These are phyloP conservation scores for Arthrobotrys conoides DNA, from an alignment of 2,329 filamentous ascomycete species.

Conservation along the genomic window DNA sequence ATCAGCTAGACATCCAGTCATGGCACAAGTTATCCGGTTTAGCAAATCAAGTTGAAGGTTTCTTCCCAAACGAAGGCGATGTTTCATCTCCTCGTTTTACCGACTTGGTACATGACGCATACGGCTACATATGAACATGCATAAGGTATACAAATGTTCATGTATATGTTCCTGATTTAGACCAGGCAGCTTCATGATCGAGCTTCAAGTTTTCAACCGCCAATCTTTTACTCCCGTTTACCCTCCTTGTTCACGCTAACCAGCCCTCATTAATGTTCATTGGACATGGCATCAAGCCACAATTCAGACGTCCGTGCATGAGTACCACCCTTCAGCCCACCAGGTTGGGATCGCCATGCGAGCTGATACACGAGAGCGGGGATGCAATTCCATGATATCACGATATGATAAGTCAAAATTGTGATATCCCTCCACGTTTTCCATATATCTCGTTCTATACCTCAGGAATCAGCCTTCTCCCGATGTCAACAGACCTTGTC, in stretches of 20 bases:
- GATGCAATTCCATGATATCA: background rate
- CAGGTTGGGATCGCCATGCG: background rate
- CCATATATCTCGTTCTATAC: background rate
- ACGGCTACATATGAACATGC: background rate
- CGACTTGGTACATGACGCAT: conserved; percentile 6
- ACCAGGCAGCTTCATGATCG: background rate
- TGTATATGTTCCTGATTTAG: background rate
- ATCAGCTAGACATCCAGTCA: background rate
- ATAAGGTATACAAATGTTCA: background rate
- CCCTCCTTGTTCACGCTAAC: background rate
- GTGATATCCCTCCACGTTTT: background rate
- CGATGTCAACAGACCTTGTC: background rate
- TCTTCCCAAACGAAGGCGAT: background rate
- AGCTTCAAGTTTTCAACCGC: background rate
- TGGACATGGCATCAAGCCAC: background rate
- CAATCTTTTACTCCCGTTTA: background rate
- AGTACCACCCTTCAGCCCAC: background rate
- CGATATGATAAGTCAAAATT: background rate
- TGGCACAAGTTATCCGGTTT: background rate
- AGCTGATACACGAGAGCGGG: background rate
- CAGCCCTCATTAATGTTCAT: background rate
- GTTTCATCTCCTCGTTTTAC: conserved; percentile 10
- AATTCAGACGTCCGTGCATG: background rate
- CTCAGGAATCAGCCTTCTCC: background rate
- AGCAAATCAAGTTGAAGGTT: background rate